phyloP scores from a whole-genome alignment of 345 rosid genomes.

The Acer yangbiense region DNA sequence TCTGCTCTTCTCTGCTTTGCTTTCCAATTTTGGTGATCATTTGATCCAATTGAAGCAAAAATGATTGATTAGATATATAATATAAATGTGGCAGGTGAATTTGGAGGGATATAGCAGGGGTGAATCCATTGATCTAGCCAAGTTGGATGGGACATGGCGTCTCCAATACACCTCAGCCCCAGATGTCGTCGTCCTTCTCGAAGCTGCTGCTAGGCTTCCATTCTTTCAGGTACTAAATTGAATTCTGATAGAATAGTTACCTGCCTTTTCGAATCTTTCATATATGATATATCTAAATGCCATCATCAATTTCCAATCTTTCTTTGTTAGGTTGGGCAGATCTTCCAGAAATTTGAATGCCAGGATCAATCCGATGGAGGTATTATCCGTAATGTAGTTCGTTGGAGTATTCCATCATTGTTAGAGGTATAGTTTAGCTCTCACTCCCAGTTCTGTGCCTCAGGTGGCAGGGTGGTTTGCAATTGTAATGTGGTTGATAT shows the following conservation, averaged over 20 bases:
- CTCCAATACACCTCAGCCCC: constrained; percentile 91
- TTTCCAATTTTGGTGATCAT: neutral
- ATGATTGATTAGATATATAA: constrained; percentile 3
- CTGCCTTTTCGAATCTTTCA: neutral
- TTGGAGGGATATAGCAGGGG: constrained; percentile 72
- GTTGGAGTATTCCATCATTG: constrained; percentile 80
- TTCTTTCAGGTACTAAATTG: constrained; percentile 62
- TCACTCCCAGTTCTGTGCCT: neutral
- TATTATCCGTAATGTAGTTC: constrained; percentile 70
- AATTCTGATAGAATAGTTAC: neutral
- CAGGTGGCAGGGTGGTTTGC: neutral
- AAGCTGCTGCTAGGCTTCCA: constrained; percentile 85
- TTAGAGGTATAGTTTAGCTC: constrained; percentile 56
- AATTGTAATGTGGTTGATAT: neutral
- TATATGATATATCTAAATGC: too few relatives aligned
- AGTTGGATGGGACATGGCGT: constrained; percentile 96
- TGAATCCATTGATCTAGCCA: constrained; percentile 58
- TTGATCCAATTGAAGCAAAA: constrained; percentile 7
- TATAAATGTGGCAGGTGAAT: constrained; percentile 50
- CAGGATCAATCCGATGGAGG: constrained; percentile 61
- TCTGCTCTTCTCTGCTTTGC: constrained; percentile 23
- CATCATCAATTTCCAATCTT: too few relatives aligned
- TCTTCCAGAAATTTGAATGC: constrained; percentile 80
- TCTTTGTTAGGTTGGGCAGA: constrained; percentile 69
- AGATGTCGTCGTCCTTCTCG: constrained; percentile 81